Evolutionary conservation across 306 rosid species (phyloP), one percentile per base, ranked within the genome.

Genomic region (Leucaena leucocephala): DNA sequence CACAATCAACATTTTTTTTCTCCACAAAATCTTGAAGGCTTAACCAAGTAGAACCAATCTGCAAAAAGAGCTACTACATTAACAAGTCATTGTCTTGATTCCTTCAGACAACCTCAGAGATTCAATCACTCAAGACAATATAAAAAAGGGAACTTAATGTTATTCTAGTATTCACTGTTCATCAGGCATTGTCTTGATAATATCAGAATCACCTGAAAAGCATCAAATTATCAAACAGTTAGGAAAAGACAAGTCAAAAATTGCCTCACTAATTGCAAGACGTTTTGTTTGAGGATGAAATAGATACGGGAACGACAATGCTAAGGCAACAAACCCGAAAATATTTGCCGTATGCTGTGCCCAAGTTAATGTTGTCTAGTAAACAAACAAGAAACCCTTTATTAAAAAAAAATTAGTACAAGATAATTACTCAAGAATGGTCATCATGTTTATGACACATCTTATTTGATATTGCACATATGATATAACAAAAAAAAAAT

Each of bases 271-370:
- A 64, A 34, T 35, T 16, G 17, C 7, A 57, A 63, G 45, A 17
- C 33, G 54, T 19, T 19, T 48, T 44, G 35, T 2, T 22, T 22
- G 68, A 64, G 14, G 36, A 33, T 6, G 35, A 3, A 65, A 27
- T 63, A 55, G 38, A 15, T 81, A 88, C 89, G 2, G 87, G 83
- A 63, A 85, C 91, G 22, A 85, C 49, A 10, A 85, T 71, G 33
- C 40, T 48, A 15, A 48, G 91, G 82, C 90, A 87, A 85, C 86
- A 87, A 16, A 85, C 91, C 78, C 86, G 82, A 78, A 16, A 87
- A 43, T 82, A 87, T 52, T 82, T 87, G 54, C 90, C 88, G 44
- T 88, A 87, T 12, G 90, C 88, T 2, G 90, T 88, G 42, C 88
- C 91, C 74, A 87, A 78, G 48, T 85, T 88, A 8, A 87, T 88